Base-by-base conservation (phyloP, 1,284 basidiomycete genomes). In the Malassezia slooffiae region DNA sequence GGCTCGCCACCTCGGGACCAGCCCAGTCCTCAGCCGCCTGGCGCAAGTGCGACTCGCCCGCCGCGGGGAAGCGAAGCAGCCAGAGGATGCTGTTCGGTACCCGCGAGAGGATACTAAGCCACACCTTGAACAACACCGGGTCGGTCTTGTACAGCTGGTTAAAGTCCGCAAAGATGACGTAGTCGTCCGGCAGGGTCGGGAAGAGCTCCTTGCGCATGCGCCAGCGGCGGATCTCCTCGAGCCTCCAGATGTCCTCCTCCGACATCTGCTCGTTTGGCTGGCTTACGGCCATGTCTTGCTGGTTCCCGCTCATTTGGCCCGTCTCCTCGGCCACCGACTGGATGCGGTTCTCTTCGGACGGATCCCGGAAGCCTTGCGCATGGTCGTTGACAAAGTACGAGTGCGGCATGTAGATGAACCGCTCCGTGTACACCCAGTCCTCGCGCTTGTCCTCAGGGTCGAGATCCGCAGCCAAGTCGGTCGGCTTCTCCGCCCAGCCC, bases 331-430 rank as follows among this genome's bases (percentile, higher is more conserved):
- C 34, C 4, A 34, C 19, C n/a, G 45, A 22, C 7, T 39, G 38
- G 15, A 35, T 26, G n/a, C 27, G 27, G 22, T 23, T 13, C 17
- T 38, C 27, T 15, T 34, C 26, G 19, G 26, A 30, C 19, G 32
- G 48, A 31, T 67, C 62, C 10, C 58, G 50, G 56, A 75, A 75
- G 22, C 75, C 75, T 41, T 80, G 79, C 50, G 74, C 75, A 57
- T 80, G 79, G 52, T 80, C 79, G 17, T 77, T 77, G 28, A 75
- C 77, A 58, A 80, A 79, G 62, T 79, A 80, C 12, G 77, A 74
- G 57, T 56, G 75, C 65, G 78, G 77, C 72, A 79, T 75, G 43
- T 66, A 58, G 38, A 48, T 55, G 41, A 60, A 66, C 32, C 70
- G 69, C 38, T 73, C 72, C 5, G 69, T 66, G 45, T 78, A 80